A percentile compares a stretch with the other conserved stretches of the same genome.
phyloP scores from a whole-genome alignment of 192 early-diverging fungal genomes.

The Coemansia erecta region DNA sequence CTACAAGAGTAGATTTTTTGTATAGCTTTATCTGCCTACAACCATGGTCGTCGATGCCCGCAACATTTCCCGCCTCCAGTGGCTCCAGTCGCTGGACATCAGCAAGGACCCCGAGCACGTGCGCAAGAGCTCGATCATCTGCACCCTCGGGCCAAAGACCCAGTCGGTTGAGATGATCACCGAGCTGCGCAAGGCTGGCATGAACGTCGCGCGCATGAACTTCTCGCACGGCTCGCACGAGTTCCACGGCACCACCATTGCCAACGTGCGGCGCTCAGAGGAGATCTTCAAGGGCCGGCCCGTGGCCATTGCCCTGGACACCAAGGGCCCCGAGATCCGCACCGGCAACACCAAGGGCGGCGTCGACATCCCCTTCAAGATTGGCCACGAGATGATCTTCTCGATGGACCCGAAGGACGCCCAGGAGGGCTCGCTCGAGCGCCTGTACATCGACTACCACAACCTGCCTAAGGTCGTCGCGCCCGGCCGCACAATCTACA shows the following conservation, averaged over 20 bases:
- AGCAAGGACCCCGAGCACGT: conserved; percentile 55
- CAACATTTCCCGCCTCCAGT: conserved; percentile 67
- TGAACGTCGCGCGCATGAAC: conserved; percentile 84
- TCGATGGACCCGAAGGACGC: conserved; percentile 64
- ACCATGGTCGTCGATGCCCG: conserved; percentile 45
- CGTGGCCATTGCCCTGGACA: conserved; percentile 75
- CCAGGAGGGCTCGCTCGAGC: conserved; percentile 60
- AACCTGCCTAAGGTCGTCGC: conserved; percentile 75
- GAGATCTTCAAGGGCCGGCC: conserved; percentile 47
- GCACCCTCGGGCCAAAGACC: conserved; percentile 78
- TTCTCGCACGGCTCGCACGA: conserved; percentile 70
- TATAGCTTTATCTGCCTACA: background rate
- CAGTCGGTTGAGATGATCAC: conserved; percentile 70
- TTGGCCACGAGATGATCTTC: conserved; percentile 79
- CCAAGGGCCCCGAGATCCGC: conserved; percentile 87
- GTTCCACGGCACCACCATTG: conserved; percentile 71
- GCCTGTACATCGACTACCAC: conserved; percentile 79
- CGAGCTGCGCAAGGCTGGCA: conserved; percentile 67
- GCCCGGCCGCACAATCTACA: conserved; percentile 73
- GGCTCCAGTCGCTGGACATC: conserved; percentile 67
- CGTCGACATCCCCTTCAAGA: conserved; percentile 66
- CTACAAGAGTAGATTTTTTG: background rate
- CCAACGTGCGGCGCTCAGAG: conserved; percentile 63
- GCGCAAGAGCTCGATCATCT: conserved; percentile 82
- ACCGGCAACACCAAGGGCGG: conserved; percentile 78